These are phyloP conservation scores for Acanthochlamys bracteata DNA, from an alignment of 106 monocot species.

Conservation along the genomic window DNA sequence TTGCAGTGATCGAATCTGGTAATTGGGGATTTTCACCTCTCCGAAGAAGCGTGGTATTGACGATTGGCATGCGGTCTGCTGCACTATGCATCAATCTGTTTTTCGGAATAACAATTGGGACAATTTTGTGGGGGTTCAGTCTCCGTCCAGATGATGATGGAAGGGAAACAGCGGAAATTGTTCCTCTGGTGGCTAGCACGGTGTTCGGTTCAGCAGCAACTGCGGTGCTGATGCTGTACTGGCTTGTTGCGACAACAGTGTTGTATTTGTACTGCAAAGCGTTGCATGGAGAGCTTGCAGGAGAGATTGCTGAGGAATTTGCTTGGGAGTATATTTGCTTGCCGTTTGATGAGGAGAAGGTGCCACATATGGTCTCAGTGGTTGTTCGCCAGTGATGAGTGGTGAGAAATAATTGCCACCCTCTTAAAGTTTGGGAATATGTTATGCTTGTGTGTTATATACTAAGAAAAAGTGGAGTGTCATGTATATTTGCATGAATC, in stretches of 20 bases:
- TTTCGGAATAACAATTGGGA: constrained; percentile 23
- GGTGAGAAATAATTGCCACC: too few relatives aligned
- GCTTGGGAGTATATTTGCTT: constrained; percentile 42
- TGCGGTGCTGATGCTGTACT: constrained; percentile 33
- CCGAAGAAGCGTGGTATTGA: constrained; percentile 22
- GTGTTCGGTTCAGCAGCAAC: constrained; percentile 21
- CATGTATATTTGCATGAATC: too few relatives aligned
- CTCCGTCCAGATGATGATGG: constrained; percentile 1
- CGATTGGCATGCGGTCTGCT: constrained; percentile 29
- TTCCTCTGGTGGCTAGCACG: constrained; percentile 28
- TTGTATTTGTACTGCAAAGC: constrained; percentile 60
- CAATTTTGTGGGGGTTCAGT: constrained; percentile 25
- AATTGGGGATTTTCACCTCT: constrained; percentile 32
- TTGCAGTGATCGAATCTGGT: constrained; percentile 32
- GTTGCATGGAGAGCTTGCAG: constrained; percentile 54
- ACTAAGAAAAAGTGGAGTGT: too few relatives aligned
- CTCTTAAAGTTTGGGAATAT: too few relatives aligned
- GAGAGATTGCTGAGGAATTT: constrained; percentile 53
- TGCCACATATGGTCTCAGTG: constrained; percentile 62
- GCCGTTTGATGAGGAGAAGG: constrained; percentile 43
- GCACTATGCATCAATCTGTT: constrained; percentile 25
- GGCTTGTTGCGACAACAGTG: constrained; percentile 27
- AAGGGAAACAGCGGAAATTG: constrained; percentile 2
- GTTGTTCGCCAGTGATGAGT: constrained; percentile 11
- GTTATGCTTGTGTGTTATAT: too few relatives aligned